Evolutionary conservation across 768 basidiomycete genomes (phyloP), one percentile per base, ranked within the genome.

Genomic region (Tylopilus sp.): DNA sequence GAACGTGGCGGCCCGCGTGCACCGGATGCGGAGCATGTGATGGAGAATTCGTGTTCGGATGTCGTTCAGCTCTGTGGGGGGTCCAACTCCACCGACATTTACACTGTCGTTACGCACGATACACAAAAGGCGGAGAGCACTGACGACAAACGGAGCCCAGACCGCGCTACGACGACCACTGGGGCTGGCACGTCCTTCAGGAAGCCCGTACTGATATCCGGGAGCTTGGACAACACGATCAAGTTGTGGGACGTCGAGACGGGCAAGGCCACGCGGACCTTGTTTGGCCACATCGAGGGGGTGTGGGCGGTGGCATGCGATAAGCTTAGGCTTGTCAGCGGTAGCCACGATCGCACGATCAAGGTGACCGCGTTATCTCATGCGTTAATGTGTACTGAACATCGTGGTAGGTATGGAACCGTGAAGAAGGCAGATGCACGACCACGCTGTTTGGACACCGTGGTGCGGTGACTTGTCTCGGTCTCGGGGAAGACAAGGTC

Each of bases 251-350:
- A 98, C 64, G 83, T 98, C 25, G 92, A 95, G 61, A 82, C 85
- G 2, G 92, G 87, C 36, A 83, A 86, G 63, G 78, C 85, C 22
- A 74, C 81, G 44, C 77, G 82, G 63, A 98, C 97, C 37, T 79
- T 95, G 56, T 99, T 99, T 68, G 97, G 95, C 2, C 95, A 98
- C 69, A 94, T 98, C 62, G 97, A 99, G 67, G 97, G 97, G 49
- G 93, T 99, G 17, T 99, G 97, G 97, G 86, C 85, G 4, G 89
- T 98, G 28, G 93, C 92, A 22, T 85, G 87, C 59, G 94, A 99
- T 70, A 89, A 92, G 65, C 77, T 98, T 63, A 78, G 96, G 48
- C 75, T 99, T 45, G 93, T 94, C 24, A 94, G 90, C 48, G 95
- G 85, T 8, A 95, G 92, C 63, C 96, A 98, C 66, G 93, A 97